Evolutionary conservation across 2,329 filamentous ascomycete species (phyloP).

Genomic region (Fusarium zealandicum): DNA sequence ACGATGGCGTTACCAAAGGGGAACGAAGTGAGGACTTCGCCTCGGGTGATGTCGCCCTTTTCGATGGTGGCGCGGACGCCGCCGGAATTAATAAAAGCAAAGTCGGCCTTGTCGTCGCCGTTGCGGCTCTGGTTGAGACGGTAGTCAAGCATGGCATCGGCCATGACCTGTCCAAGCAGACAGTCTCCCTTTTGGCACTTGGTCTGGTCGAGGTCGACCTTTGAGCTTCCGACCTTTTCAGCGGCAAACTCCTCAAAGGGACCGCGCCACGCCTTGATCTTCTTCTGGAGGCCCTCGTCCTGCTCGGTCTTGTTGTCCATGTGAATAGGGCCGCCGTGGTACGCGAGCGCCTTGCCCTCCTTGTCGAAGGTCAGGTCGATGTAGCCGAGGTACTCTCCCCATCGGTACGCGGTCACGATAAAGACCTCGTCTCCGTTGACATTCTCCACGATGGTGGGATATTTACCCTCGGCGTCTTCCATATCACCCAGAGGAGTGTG

Average conservation of each 20-base stretch:
- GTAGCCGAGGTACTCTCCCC: constrained; percentile 73
- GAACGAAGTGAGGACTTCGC: constrained; percentile 69
- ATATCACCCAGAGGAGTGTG: constrained; percentile 68
- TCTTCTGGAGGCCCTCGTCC: constrained; percentile 62
- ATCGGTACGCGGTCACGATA: constrained; percentile 71
- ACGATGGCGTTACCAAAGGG: constrained; percentile 72
- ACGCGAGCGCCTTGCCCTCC: constrained; percentile 66
- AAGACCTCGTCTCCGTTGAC: constrained; percentile 71
- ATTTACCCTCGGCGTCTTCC: constrained; percentile 63
- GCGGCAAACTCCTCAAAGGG: constrained; percentile 68
- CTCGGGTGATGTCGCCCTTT: constrained; percentile 66
- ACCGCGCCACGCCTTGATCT: constrained; percentile 64
- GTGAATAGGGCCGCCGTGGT: constrained; percentile 70
- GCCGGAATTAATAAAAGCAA: constrained; percentile 69
- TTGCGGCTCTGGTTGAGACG: constrained; percentile 55
- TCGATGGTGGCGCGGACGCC: constrained; percentile 71
- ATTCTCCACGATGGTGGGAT: constrained; percentile 69
- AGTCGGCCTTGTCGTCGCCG: constrained; percentile 52
- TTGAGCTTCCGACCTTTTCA: constrained; percentile 62
- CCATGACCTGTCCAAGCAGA: constrained; percentile 61
- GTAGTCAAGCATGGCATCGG: constrained; percentile 68
- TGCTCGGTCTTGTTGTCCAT: constrained; percentile 66
- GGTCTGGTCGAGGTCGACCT: constrained; percentile 65
- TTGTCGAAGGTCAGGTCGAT: constrained; percentile 70
- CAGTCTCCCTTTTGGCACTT: constrained; percentile 67